These are phyloP conservation scores for Eimeria acervulina DNA, from an alignment of 169 alveolate species.

Conservation along the genomic window DNA sequence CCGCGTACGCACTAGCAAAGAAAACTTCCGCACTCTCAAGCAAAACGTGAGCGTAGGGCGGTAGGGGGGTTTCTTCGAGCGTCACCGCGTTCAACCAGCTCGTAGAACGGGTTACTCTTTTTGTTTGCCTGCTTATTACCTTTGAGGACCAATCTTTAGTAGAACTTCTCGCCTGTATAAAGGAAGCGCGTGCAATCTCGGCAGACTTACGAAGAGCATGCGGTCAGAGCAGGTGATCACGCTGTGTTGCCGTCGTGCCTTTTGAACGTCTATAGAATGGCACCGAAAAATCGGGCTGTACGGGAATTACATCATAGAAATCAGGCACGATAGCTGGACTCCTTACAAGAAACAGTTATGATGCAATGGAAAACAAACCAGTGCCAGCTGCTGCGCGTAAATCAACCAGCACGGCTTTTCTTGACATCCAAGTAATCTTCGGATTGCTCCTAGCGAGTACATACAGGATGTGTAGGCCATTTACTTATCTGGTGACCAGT, in stretches of 20 bases:
- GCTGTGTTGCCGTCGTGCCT: neutral
- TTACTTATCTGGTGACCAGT: neutral
- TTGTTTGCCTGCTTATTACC: neutral
- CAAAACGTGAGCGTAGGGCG: neutral
- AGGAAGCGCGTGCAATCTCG: neutral
- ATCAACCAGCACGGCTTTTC: neutral
- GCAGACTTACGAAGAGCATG: neutral
- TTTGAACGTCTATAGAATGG: neutral
- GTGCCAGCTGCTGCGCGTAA: neutral
- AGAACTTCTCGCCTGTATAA: neutral
- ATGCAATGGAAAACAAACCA: neutral
- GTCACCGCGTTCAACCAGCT: neutral
- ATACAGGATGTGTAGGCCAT: neutral
- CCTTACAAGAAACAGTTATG: neutral
- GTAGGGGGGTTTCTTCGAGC: neutral
- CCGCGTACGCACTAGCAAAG: neutral
- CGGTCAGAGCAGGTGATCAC: neutral
- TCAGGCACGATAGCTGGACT: neutral
- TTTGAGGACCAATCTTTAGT: neutral
- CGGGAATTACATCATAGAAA: neutral
- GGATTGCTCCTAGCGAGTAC: neutral
- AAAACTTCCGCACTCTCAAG: neutral
- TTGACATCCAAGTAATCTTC: neutral
- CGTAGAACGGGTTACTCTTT: neutral
- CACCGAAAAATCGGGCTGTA: neutral